A percentile compares a stretch with the other conserved stretches of the same genome.
These are phyloP conservation scores for Saussurea involucrata DNA, from an alignment of 129 eudicot species.

Conservation along the genomic window DNA sequence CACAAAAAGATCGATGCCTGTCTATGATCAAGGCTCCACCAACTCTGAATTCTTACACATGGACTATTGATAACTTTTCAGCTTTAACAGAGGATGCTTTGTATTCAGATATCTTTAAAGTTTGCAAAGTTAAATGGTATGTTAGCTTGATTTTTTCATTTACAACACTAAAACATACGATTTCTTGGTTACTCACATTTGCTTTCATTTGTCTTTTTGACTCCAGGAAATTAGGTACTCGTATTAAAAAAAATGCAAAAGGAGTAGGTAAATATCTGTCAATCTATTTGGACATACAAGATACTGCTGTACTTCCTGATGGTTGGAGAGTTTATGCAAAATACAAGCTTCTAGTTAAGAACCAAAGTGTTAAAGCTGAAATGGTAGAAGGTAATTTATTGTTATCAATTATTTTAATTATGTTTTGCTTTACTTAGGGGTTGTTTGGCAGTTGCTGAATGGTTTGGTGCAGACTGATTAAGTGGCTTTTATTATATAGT, in stretches of 20 bases:
- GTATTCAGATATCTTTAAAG: constrained; percentile 16
- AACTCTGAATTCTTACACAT: constrained; percentile 1
- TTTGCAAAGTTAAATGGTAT: constrained; percentile 27
- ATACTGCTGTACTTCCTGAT: not conserved
- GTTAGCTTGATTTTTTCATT: not conserved
- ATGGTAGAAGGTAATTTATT: not conserved
- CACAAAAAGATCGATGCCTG: constrained; percentile 5
- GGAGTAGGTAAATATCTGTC: not conserved
- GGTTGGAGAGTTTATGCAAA: constrained; percentile 14
- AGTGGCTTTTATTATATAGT: too few relatives aligned
- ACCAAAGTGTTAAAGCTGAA: not conserved
- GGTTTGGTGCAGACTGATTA: too few relatives aligned
- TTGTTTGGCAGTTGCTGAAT: too few relatives aligned
- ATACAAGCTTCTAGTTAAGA: not conserved
- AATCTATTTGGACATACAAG: not conserved
- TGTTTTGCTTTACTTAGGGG: too few relatives aligned
- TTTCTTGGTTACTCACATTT: too few relatives aligned
- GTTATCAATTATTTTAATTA: too few relatives aligned
- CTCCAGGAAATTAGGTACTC: constrained; percentile 1
- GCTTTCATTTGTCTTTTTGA: not conserved
- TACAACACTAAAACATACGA: not conserved
- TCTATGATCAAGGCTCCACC: constrained; percentile 14
- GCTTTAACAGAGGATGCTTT: not conserved
- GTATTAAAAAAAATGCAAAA: not conserved
- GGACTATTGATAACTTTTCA: constrained; percentile 19